These are phyloP conservation scores for Boletus rubroflammeus DNA, from an alignment of 768 basidiomycete species.

Conservation along the genomic window DNA sequence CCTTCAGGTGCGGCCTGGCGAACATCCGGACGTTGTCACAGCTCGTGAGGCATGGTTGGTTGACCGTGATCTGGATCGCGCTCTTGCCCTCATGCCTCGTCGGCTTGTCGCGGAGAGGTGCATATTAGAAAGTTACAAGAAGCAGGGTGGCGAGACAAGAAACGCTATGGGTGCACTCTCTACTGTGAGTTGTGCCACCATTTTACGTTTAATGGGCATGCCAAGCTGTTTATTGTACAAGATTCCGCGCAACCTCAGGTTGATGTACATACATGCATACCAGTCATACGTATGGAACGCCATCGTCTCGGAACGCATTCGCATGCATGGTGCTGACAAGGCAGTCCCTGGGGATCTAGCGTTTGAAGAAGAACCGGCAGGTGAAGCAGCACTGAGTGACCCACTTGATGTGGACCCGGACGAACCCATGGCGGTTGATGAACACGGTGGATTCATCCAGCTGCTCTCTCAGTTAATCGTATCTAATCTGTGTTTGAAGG, in stretches of 20 bases:
- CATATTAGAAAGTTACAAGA: conserved; percentile 86
- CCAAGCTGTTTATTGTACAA: conserved; percentile 30
- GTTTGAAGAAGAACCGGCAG: conserved; percentile 45
- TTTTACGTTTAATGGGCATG: background rate
- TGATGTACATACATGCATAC: conserved; percentile 99
- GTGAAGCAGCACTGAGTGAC: conserved; percentile 28
- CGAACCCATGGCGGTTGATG: conserved; percentile 33
- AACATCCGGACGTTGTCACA: conserved; percentile 84
- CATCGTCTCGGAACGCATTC: conserved; percentile 91
- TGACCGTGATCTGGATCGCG: conserved; percentile 74
- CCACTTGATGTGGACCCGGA: conserved; percentile 27
- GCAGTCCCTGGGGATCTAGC: conserved; percentile 91
- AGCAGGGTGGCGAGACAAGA: conserved; percentile 70
- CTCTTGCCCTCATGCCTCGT: conserved; percentile 82
- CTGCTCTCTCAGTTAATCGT: background rate
- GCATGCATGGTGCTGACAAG: conserved; percentile 64
- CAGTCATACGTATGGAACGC: conserved; percentile 99
- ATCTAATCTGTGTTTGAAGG: conserved; percentile 19
- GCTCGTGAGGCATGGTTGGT: conserved; percentile 89
- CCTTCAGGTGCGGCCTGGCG: conserved; percentile 79
- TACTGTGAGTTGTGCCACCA: conserved; percentile 47
- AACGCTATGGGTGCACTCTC: conserved; percentile 87
- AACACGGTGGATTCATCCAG: conserved; percentile 27
- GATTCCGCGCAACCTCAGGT: conserved; percentile 92
- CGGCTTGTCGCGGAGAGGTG: conserved; percentile 92